Percentiles rank a stretch among this genome's conserved stretches.
Conservation (phyloP, 345 rosid species). For the Gossypium stocksii region DNA sequence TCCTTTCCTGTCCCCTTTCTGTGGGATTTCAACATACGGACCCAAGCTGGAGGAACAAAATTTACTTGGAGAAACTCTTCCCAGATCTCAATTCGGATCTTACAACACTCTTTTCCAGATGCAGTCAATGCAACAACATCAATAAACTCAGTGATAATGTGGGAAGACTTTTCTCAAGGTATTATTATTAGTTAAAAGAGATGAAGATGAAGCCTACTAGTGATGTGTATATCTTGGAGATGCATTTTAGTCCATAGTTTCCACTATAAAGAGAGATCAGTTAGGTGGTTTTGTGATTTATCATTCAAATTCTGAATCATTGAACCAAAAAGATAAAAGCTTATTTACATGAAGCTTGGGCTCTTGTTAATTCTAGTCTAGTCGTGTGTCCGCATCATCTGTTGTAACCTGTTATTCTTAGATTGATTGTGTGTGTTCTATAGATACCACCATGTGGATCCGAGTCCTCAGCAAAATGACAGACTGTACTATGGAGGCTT, state of each 20-base stretch:
- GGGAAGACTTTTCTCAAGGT: conserved; percentile 21
- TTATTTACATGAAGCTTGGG: conserved; percentile 25
- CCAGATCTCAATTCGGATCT: conserved; percentile 50
- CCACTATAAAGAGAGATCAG: conserved; percentile 20
- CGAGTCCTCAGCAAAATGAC: conserved; percentile 10
- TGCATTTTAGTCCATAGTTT: conserved; percentile 22
- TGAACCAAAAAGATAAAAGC: conserved; percentile 25
- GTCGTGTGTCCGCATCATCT: not conserved
- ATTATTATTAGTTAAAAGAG: conserved; percentile 4
- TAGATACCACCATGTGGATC: conserved; percentile 14
- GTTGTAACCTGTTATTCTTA: not conserved
- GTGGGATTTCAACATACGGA: conserved; percentile 55
- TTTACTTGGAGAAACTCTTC: conserved; percentile 42
- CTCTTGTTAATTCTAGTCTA: not conserved
- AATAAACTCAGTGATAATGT: conserved; percentile 18
- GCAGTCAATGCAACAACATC: conserved; percentile 46
- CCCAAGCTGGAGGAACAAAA: conserved; percentile 57
- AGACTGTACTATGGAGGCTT: conserved; percentile 10
- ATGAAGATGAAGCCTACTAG: conserved; percentile 9
- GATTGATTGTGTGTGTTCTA: conserved; percentile 14
- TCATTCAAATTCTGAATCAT: conserved; percentile 26
- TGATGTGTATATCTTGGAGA: conserved; percentile 35
- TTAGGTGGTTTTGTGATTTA: conserved; percentile 29
- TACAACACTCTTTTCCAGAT: conserved; percentile 34
- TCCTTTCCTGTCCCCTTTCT: conserved; percentile 34